Base-by-base conservation (phyloP, 202 grass and related monocot species). In the Panicum virgatum region DNA sequence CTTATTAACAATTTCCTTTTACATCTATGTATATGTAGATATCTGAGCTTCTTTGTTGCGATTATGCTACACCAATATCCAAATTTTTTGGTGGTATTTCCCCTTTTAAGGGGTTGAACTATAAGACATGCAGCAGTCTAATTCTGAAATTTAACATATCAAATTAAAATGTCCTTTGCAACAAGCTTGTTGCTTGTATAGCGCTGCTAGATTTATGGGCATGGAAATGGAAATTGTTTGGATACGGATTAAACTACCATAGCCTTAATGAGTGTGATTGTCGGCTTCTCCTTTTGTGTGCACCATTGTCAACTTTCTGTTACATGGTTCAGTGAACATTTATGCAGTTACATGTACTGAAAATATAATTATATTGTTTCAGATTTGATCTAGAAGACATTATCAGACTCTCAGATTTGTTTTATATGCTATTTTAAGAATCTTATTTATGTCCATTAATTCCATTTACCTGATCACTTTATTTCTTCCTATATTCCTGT, bases 171-270 rank as follows among this genome's bases (percentile, higher is more conserved):
- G n/a, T 58, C 50, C 5, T 77, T 52, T 29, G 4, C 47, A 82
- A 54, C 53, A 64, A 72, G 72, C 72, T 82, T 56, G 76, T 86
- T 52, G 34, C 50, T 54, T 34, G 26, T 71, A n/a, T 36, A 45
- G 72, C 82, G 15, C 19, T 73, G 15, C 29, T 56, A 66, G 54
- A 79, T 73, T 14, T n/a, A 59, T 86, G 59, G 59, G 23, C 36
- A 40, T 64, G 8, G 37, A n/a, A 47, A 32, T 15, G 60, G n/a
- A 19, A 38, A 82, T 46, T 43, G 18, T 60, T 1, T 44, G 14
- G 39, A 62, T 29, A 14, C 53, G 6, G 23, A 12, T 30, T 76
- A 44, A 58, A 75, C 15, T 60, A 4, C 52, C 4, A 75, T 23
- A 60, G 26, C 23, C 30, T 75, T 42, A 12, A 12, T 18, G 36